Evolutionary conservation across 208 protist genomes (phyloP).

Genomic region (Strigomonas oncopelti): DNA sequence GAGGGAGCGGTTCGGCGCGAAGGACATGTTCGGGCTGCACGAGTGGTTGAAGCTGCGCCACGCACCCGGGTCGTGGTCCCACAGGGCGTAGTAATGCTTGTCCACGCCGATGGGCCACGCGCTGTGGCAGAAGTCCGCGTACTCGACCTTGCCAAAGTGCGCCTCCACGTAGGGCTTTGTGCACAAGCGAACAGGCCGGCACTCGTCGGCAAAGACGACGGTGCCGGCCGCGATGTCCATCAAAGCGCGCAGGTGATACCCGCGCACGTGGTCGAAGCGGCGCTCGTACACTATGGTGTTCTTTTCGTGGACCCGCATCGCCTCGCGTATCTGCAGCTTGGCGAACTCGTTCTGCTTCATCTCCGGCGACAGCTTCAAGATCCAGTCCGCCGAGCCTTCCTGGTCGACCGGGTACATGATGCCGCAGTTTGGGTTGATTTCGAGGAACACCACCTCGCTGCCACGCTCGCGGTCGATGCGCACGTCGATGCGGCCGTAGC

Average conservation of each 20-base stretch:
- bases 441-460: slow-evolving; percentile 73
- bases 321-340: slow-evolving; percentile 72
- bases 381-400: slow-evolving; percentile 87
- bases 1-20: slow-evolving; percentile 54
- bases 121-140: slow-evolving; percentile 60
- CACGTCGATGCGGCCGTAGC: slow-evolving; percentile 85
- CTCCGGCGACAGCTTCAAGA: slow-evolving; percentile 56
- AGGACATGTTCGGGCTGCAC: slow-evolving; percentile 79
- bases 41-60: slow-evolving; percentile 81
- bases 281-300: slow-evolving; percentile 50
- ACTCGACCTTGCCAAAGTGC: slow-evolving; percentile 39
- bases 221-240: slow-evolving; percentile 50
- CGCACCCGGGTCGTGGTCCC: slow-evolving; percentile 63
- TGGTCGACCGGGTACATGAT: slow-evolving; percentile 87
- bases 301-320: slow-evolving; percentile 31
- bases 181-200: slow-evolving; percentile 58
- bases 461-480: slow-evolving; percentile 61
- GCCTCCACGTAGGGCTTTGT: slow-evolving; percentile 68
- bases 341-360: slow-evolving; percentile 82
- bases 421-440: slow-evolving; percentile 91
- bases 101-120: slow-evolving; percentile 71
- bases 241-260: slow-evolving; percentile 66
- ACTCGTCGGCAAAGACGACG: slow-evolving; percentile 67
- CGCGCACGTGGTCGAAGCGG: slow-evolving; percentile 44
- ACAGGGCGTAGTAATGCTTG: slow-evolving; percentile 82